Conservation (phyloP, 345 rosid species). For the Populus euphratica region DNA sequence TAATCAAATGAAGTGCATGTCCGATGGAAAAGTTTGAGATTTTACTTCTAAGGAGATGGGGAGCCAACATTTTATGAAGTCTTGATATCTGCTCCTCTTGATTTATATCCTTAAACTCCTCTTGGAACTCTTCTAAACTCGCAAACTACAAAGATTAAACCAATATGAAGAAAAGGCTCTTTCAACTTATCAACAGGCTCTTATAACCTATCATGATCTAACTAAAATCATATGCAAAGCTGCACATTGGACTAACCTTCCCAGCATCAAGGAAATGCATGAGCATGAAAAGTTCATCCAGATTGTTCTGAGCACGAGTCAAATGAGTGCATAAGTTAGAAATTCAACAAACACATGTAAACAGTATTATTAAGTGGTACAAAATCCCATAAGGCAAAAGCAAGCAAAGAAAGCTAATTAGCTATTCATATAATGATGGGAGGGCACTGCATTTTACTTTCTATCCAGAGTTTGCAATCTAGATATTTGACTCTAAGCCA, state of each 20-base stretch:
- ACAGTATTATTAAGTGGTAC: not conserved
- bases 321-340: conserved; percentile 22
- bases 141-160: conserved; percentile 62
- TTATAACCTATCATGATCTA: conserved; percentile 10
- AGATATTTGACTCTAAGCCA: not conserved
- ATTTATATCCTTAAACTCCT: conserved; percentile 95
- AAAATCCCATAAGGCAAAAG: not conserved
- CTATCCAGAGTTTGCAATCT: not conserved
- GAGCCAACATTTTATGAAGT: conserved; percentile 97
- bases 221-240: conserved; percentile 6
- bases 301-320: conserved; percentile 77
- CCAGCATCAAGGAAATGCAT: conserved; percentile 99
- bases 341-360: conserved; percentile 4
- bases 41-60: conserved; percentile 95
- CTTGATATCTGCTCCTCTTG: conserved; percentile 98
- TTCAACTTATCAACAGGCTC: conserved; percentile 7
- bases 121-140: conserved; percentile 97
- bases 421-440: not conserved
- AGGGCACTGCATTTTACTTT: not conserved
- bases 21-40: conserved; percentile 20
- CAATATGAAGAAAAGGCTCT: conserved; percentile 15
- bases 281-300: conserved; percentile 99
- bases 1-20: conserved; percentile 16
- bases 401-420: not conserved
- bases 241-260: conserved; percentile 52